These are phyloP conservation scores for Penicillium sp. DNA, from an alignment of 2,329 filamentous ascomycete species.

Conservation along the genomic window DNA sequence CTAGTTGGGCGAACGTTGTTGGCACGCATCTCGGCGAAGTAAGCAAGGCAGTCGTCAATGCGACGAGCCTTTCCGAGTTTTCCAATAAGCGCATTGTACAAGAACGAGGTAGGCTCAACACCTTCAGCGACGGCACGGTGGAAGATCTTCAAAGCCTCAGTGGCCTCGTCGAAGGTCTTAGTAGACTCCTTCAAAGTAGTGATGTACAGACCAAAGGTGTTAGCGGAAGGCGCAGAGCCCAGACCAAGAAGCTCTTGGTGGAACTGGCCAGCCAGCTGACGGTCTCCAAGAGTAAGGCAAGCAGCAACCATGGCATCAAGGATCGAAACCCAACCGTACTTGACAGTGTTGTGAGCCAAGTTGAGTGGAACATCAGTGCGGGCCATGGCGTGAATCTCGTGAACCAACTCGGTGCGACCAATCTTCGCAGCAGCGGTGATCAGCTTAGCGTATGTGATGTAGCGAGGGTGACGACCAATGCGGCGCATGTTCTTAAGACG, in stretches of 20 bases:
- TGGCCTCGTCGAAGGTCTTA: conserved; percentile 96
- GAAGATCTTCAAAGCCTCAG: conserved; percentile 96
- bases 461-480: conserved; percentile 84
- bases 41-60: conserved; percentile 96
- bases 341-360: conserved; percentile 79
- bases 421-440: conserved; percentile 87
- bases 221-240: conserved; percentile 87
- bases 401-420: conserved; percentile 75
- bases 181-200: conserved; percentile 97
- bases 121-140: conserved; percentile 89
- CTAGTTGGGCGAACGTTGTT: conserved; percentile 92
- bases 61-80: conserved; percentile 97
- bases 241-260: conserved; percentile 91
- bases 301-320: conserved; percentile 95
- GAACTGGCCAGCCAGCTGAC: conserved; percentile 77
- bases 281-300: conserved; percentile 79
- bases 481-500: conserved; percentile 93
- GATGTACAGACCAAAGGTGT: conserved; percentile 98
- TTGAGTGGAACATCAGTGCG: conserved; percentile 83
- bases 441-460: conserved; percentile 95
- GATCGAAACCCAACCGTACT: conserved; percentile 95
- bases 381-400: conserved; percentile 87
- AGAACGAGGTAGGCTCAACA: conserved; percentile 91
- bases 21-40: conserved; percentile 96
- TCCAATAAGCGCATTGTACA: conserved; percentile 97